Percentiles rank a stretch among this genome's conserved stretches.
phyloP scores from a whole-genome alignment of 805 yeast genomes.

The Pichia cabralensis region DNA sequence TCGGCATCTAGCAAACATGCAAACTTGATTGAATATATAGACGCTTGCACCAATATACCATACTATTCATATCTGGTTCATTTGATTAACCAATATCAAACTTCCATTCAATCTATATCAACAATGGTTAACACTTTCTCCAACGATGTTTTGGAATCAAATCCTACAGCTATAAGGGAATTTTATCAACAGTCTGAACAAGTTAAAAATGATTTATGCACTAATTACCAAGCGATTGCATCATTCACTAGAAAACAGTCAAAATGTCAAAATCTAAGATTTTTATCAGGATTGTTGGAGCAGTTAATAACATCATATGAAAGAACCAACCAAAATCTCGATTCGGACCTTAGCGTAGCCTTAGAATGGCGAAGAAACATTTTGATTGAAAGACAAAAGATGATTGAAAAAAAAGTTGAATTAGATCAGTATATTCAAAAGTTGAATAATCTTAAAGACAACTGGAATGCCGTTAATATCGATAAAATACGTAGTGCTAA shows the following conservation, averaged over 20 bases:
- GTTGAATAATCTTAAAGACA: conserved; percentile 7
- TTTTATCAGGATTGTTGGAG: conserved; percentile 19
- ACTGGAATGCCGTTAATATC: conserved; percentile 7
- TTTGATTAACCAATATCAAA: conserved; percentile 20
- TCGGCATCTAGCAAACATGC: conserved; percentile 7
- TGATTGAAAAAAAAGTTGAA: conserved; percentile 16
- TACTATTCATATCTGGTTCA: conserved; percentile 23
- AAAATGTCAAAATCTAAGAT: conserved; percentile 21
- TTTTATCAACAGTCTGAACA: conserved; percentile 21
- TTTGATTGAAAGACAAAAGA: conserved; percentile 16
- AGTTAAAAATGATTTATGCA: conserved; percentile 17
- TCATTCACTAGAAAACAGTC: conserved; percentile 23
- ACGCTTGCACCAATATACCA: conserved; percentile 21
- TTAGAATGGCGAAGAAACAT: conserved; percentile 18
- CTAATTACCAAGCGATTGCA: conserved; percentile 25
- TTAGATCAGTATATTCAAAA: conserved; percentile 11
- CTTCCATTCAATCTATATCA: conserved; percentile 19
- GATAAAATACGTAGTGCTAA: conserved; percentile 4
- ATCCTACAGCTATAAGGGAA: conserved; percentile 24
- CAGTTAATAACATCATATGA: conserved; percentile 22
- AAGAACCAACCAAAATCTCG: conserved; percentile 14
- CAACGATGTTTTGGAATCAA: conserved; percentile 21
- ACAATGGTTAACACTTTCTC: conserved; percentile 21
- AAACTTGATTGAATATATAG: conserved; percentile 21
- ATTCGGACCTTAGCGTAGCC: conserved; percentile 15